Evolutionary conservation across 2,329 filamentous ascomycete species (phyloP), one percentile per base, ranked within the genome.

Genomic region (Ceratocystiopsis minuta): DNA sequence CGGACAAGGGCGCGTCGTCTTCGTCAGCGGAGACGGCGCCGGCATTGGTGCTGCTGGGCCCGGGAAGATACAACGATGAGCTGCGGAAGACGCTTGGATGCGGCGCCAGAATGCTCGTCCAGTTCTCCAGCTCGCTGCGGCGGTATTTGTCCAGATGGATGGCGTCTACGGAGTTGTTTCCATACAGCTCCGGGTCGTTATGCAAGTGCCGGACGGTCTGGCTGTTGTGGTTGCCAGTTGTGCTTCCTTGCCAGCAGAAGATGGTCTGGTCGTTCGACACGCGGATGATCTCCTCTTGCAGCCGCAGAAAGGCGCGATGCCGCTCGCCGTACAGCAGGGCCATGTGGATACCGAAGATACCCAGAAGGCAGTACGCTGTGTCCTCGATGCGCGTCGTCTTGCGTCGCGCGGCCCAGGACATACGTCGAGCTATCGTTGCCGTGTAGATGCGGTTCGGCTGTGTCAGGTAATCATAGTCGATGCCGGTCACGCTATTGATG

Each of bases 251-350:
- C 54, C 54, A 56, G 12, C 53, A 52, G 32, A 57, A 56, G 5
- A 57, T 39, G 3, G 52, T 50, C 33, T 57, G 52, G 44, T 57
- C 55, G 16, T 49, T 44, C 1, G 47, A 47, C 4, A 38, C 43
- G 37, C 49, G 51, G 31, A 55, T 47, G 20, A 57, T 56, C 37
- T 53, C 53, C 24, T 55, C 45, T 38, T 55, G 53, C 3, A 55
- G 46, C 13, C 52, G 44, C 12, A 43, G 28, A 33, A 54, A 54
- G 2, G 52, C 50, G 16, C 43, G 47, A 16, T 39, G 35, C 28
- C 52, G 52, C 34, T 57, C 54, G 16, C 54, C 54, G 34, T 55
- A 57, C 4, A 56, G 41, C 34, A 57, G 40, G 3, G 54, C 47
- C 50, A 57, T 56, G 32, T 51, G 52, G 33, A 57, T 48, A 16